Conservation (phyloP, 1,284 basidiomycete genomes). For the Ceratobasidium sp. region DNA sequence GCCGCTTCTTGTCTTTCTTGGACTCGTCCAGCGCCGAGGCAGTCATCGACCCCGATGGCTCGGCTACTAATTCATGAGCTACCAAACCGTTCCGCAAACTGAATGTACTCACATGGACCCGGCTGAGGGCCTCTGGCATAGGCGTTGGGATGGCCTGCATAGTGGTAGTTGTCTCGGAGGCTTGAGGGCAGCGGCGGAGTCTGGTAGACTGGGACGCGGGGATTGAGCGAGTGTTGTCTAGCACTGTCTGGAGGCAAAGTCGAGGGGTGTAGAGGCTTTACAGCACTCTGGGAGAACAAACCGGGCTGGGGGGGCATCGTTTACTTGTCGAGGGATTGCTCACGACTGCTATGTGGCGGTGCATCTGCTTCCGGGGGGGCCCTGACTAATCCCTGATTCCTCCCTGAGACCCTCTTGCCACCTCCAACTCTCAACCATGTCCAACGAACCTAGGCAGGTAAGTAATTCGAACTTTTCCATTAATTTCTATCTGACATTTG, state of each 20-base stretch:
- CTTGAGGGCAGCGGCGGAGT: slow-evolving; percentile 9
- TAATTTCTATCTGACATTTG: slow-evolving; percentile 2
- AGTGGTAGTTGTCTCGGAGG: slow-evolving; percentile 25
- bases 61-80: slow-evolving; percentile 26
- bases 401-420: slow-evolving; percentile 15
- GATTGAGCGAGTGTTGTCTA: slow-evolving; percentile 38
- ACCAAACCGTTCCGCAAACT: neutral
- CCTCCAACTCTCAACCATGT: slow-evolving; percentile 41
- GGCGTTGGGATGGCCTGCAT: neutral
- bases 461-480: neutral
- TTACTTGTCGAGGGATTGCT: neutral
- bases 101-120: slow-evolving; percentile 30
- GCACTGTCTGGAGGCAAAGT: slow-evolving; percentile 36
- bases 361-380: slow-evolving; percentile 31
- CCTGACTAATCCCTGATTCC: no score
- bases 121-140: slow-evolving; percentile 17
- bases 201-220: slow-evolving; percentile 20
- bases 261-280: slow-evolving; percentile 40
- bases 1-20: slow-evolving; percentile 72
- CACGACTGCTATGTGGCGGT: neutral
- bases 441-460: slow-evolving; percentile 39
- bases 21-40: slow-evolving; percentile 57
- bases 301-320: slow-evolving; percentile 41
- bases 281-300: slow-evolving; percentile 22
- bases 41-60: slow-evolving; percentile 25